Base-by-base conservation (phyloP, 2,329 filamentous ascomycete genomes). In the Polychaeton citri region DNA sequence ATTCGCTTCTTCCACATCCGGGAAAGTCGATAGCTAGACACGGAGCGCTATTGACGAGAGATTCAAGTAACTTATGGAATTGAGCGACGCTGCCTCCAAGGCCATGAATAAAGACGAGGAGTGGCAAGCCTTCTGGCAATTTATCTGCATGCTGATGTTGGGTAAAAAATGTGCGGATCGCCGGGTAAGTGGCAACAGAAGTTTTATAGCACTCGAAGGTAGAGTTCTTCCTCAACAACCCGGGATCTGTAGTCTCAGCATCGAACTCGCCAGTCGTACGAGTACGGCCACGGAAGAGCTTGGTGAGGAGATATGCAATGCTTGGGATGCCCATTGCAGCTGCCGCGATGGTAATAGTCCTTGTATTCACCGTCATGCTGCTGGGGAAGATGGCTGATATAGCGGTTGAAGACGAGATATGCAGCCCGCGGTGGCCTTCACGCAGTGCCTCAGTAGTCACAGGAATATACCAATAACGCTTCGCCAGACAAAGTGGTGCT, bases 81-180 rank as follows among this genome's bases (percentile, higher is more conserved):
- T 96, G 90, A 8, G 85, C 80, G 17, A 86, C 72, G 1, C 84
- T 93, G 33, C 90, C 90, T n/a, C 88, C 90, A 7, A 96, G 69
- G 2, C 90, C 90, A 52, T 96, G 90, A 38, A 96, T 69, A 53
- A 92, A 94, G 30, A 96, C 86, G 3, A 96, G 64, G 7, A 98
- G 63, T 1, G 90, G 90, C 8, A 95, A 62, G 42, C 76, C 69
- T 30, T 66, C 71, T 2, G 84, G 85, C 3, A 96, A 69, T 55
- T 90, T 82, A 40, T 78, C 73, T n/a, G 79, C 76, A 52, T 95
- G 85, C 15, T 77, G 72, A 59, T 95, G 90, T 37, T 74, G 74
- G 38, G 80, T 74, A 60, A 81, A 87, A 58, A 96, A 95, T 30
- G 87, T 77, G 38, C 88, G 76, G 43, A 96, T 70, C 20, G 70